These are phyloP conservation scores for Labyrinthula sp. DNA, from an alignment of 352 stramenopile species.

Conservation along the genomic window DNA sequence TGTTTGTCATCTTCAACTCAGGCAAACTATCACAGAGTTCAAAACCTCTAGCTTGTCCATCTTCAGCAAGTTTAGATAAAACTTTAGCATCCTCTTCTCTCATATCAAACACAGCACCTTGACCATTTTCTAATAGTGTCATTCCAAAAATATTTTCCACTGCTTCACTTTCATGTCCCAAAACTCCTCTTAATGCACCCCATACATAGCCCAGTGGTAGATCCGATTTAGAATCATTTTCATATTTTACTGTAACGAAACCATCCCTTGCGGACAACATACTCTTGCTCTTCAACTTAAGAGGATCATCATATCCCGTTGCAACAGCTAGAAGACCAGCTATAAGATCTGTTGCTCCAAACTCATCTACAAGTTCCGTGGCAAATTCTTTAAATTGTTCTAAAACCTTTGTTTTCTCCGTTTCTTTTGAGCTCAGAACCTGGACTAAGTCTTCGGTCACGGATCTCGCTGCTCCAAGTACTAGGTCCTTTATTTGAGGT, in stretches of 20 bases:
- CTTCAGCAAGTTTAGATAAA: constrained; percentile 44
- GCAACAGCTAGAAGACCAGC: constrained; percentile 58
- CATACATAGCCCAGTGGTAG: constrained; percentile 66
- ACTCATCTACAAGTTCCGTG: constrained; percentile 42
- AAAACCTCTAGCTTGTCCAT: constrained; percentile 46
- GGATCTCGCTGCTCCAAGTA: constrained; percentile 53
- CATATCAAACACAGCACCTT: constrained; percentile 68
- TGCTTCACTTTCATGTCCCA: constrained; percentile 48
- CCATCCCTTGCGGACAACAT: constrained; percentile 42
- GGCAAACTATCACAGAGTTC: constrained; percentile 53
- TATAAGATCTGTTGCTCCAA: constrained; percentile 44
- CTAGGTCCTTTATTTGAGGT: constrained; percentile 57
- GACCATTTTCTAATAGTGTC: constrained; percentile 56
- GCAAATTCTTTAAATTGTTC: constrained; percentile 30
- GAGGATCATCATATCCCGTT: constrained; percentile 52
- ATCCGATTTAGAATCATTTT: constrained; percentile 44
- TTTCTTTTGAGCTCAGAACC: constrained; percentile 45
- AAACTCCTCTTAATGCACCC: constrained; percentile 60
- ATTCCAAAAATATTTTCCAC: constrained; percentile 61
- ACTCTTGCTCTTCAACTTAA: constrained; percentile 31
- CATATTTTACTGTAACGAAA: constrained; percentile 60
- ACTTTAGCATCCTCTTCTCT: constrained; percentile 44
- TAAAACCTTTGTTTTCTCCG: too few species aligned
- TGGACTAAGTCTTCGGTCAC: constrained; percentile 54
- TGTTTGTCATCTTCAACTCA: constrained; percentile 47